Evolutionary conservation across 2,329 filamentous ascomycete species (phyloP), one percentile per base, ranked within the genome.

Genomic region (Ascochyta fabae): DNA sequence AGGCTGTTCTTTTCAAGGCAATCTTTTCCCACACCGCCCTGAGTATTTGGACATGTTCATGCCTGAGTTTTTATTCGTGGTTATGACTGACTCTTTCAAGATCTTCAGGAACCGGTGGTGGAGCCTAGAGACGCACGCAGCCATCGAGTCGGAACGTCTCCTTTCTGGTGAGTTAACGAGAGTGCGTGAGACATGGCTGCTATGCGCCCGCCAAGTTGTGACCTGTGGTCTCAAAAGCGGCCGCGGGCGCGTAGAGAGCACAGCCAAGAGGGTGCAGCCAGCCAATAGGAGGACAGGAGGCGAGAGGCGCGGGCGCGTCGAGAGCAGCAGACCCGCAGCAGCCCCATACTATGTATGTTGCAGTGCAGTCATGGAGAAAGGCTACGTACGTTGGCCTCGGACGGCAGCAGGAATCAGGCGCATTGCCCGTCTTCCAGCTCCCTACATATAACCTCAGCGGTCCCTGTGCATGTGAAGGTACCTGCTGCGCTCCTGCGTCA

Each of bases 171-270:
- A 47, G 40, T 24, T 38, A 39, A 31, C 12, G n/a, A 31, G n/a
- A 44, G 26, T 16, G 31, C 26, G 31, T 60, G 58, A 51, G 41
- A 53, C 41, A 38, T 34, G 34, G 49, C 53, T 58, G 53, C 58
- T 55, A 69, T 68, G 69, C 66, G 67, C 63, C 56, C 58, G 68
- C 70, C 68, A 71, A 72, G 69, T 12, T 69, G 69, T 71, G 69
- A 70, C 56, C 55, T 56, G 57, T 42, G 65, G 67, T 56, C 67
- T 50, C 39, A 42, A 61, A 65, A 58, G 58, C 67, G 70, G 70
- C 61, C 70, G 61, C 65, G 61, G 60, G 71, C 68, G 70, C 67
- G 67, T 72, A 71, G 59, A 61, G 46, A 43, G 39, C 23, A 15
- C 29, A 31, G 29, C 29, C 29, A 31, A 13, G 29, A 31, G 29